phyloP scores from a whole-genome alignment of 768 basidiomycete species.

The Xerocomellus amylosporus region DNA sequence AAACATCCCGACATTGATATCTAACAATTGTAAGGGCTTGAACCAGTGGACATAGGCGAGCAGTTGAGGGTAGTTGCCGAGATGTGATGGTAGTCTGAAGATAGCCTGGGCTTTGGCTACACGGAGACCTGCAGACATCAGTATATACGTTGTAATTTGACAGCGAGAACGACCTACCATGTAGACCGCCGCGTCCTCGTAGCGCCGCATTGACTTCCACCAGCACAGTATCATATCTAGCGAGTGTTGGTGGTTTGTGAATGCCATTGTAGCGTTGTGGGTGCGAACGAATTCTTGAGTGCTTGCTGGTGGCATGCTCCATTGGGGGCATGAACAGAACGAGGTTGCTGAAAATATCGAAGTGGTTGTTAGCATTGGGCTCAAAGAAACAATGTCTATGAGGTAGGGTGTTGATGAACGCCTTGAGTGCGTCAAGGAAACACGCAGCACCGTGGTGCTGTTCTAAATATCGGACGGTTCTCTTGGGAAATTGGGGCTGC shows the following conservation, averaged over 20 bases:
- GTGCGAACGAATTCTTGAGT: neutral
- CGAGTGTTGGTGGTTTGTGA: neutral
- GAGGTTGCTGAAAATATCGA: neutral
- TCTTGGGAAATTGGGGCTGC: neutral
- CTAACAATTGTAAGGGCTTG: neutral
- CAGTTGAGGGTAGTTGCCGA: conserved; percentile 5
- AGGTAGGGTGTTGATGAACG: neutral
- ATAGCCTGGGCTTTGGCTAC: conserved; percentile 27
- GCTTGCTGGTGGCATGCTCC: neutral
- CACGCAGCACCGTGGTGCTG: neutral
- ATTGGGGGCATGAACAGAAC: neutral
- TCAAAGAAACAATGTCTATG: neutral
- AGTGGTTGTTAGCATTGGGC: neutral
- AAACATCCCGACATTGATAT: neutral
- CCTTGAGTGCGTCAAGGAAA: neutral
- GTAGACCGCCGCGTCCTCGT: neutral
- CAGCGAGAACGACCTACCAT: neutral
- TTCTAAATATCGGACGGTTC: neutral
- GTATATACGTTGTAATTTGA: too few species aligned
- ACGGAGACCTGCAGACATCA: conserved; percentile 1
- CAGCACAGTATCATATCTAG: neutral
- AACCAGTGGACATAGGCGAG: conserved; percentile 20
- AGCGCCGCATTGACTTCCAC: neutral
- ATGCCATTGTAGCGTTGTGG: neutral
- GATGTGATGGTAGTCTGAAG: conserved; percentile 23